phyloP scores from a whole-genome alignment of 345 rosid genomes.

The Rhodamnia rubescens region DNA sequence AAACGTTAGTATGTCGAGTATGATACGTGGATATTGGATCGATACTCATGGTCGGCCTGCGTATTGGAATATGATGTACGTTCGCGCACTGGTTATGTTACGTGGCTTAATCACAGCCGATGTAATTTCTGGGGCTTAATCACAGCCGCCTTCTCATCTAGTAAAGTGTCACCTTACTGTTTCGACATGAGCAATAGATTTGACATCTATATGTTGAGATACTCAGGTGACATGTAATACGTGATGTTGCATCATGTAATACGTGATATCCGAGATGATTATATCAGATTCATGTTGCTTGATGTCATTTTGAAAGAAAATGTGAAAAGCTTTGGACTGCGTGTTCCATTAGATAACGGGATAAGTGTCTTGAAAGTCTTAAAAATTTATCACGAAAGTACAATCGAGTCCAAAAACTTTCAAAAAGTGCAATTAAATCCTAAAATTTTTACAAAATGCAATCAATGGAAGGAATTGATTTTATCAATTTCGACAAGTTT shows the following conservation, averaged over 20 bases:
- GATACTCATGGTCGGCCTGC: background rate
- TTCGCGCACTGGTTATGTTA: background rate
- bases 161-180: background rate
- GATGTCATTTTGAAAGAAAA: too few species aligned
- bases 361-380: too few species aligned
- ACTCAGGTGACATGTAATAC: background rate
- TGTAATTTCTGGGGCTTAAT: background rate
- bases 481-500: too few species aligned
- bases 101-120: background rate
- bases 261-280: too few species aligned
- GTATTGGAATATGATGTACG: background rate
- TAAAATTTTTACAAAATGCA: too few species aligned
- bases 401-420: too few species aligned
- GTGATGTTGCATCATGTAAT: background rate
- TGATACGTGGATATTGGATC: background rate
- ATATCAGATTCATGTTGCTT: too few species aligned
- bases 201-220: background rate
- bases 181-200: fast-evolving
- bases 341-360: too few species aligned
- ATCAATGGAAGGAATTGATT: too few species aligned
- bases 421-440: too few species aligned
- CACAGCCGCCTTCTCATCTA: background rate
- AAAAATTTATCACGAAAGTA: too few species aligned
- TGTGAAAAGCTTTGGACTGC: too few species aligned
- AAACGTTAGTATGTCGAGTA: background rate